Evolutionary conservation across 805 yeast species (phyloP).

Genomic region (Candida verbasci): DNA sequence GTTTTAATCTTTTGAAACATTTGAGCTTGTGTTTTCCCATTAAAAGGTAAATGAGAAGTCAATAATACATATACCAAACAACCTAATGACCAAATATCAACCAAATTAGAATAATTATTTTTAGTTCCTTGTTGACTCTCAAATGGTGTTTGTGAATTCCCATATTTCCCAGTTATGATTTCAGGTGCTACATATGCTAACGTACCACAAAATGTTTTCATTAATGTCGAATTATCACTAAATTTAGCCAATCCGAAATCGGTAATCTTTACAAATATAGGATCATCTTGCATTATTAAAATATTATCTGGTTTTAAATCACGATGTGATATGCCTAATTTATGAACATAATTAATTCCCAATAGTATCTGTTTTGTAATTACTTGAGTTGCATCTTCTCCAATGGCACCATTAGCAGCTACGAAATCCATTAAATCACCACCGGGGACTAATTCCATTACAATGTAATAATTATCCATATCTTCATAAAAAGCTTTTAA

Average conservation of each 20-base stretch:
- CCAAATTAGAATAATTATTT: constrained; percentile 68
- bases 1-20: constrained; percentile 68
- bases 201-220: constrained; percentile 98
- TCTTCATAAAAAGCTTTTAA: constrained; percentile 86
- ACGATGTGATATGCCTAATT: constrained; percentile 88
- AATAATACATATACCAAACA: constrained; percentile 87
- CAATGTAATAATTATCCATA: constrained; percentile 70
- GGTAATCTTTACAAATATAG: constrained; percentile 85
- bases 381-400: constrained; percentile 86
- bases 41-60: constrained; percentile 92
- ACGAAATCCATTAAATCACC: constrained; percentile 98
- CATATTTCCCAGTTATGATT: constrained; percentile 59
- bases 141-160: constrained; percentile 20
- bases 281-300: constrained; percentile 84
- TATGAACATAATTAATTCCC: constrained; percentile 85
- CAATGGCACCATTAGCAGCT: constrained; percentile 85
- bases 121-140: constrained; percentile 6
- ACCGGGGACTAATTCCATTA: constrained; percentile 94
- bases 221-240: constrained; percentile 74
- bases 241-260: constrained; percentile 96
- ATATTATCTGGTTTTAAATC: constrained; percentile 97
- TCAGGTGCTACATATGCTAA: constrained; percentile 97
- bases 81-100: constrained; percentile 98
- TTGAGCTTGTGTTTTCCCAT: constrained; percentile 86
- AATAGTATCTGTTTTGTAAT: constrained; percentile 78